Percentiles rank a stretch among this genome's conserved stretches.
These are phyloP conservation scores for Cryptomeria japonica DNA, from an alignment of 75 land plant genomes.

Conservation along the genomic window DNA sequence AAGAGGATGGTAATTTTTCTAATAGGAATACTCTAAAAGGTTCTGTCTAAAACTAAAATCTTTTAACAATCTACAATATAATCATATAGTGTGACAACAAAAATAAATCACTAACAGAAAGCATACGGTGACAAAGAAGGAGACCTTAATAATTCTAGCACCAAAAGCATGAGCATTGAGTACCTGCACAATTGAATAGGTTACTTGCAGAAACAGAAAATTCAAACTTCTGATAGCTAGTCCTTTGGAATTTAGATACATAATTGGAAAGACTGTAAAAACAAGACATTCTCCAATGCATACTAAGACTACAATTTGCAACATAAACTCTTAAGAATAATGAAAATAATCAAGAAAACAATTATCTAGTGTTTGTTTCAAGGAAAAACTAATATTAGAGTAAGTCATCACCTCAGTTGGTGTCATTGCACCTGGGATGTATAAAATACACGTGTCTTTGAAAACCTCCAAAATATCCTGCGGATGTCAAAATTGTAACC, in stretches of 20 bases:
- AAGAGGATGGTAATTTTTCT: background rate
- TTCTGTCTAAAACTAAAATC: background rate
- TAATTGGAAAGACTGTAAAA: background rate
- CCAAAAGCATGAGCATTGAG: conserved; percentile 66
- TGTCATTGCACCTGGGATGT: conserved; percentile 91
- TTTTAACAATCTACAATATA: background rate
- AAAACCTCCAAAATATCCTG: conserved; percentile 58
- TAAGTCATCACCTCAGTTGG: conserved; percentile 73
- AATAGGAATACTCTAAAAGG: background rate
- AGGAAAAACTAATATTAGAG: background rate
- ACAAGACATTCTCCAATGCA: background rate
- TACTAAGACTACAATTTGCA: background rate
- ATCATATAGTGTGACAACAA: background rate
- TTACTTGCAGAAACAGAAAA: background rate
- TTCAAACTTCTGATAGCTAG: background rate
- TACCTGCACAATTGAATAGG: conserved; percentile 45
- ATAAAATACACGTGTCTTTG: conserved; percentile 36
- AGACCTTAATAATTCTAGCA: conserved; percentile 79
- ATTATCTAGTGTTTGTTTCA: background rate
- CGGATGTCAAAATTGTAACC: background rate
- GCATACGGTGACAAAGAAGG: background rate
- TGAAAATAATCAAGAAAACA: background rate
- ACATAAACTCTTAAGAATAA: background rate
- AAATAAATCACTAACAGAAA: background rate
- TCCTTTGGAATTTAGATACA: background rate